Percentiles rank a stretch among this genome's conserved stretches.
phyloP scores from a whole-genome alignment of 2,329 filamentous ascomycete genomes.

The Rugonectria rugulosa region DNA sequence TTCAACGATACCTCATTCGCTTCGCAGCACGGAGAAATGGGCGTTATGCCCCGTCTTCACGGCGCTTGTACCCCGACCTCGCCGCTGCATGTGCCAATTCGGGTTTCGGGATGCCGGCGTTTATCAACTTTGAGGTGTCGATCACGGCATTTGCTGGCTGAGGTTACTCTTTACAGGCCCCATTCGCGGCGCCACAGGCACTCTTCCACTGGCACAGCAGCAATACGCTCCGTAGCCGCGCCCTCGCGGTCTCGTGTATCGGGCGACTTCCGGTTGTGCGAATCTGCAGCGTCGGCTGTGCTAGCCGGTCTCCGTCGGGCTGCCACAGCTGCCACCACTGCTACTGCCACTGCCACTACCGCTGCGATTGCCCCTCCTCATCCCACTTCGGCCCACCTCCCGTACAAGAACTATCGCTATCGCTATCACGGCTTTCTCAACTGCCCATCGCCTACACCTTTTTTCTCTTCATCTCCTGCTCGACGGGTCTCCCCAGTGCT shows the following conservation, averaged over 20 bases:
- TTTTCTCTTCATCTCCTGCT: constrained; percentile 7
- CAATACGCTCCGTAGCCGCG: constrained; percentile 23
- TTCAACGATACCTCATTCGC: not conserved
- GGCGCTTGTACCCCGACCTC: not conserved
- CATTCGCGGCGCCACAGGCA: constrained; percentile 23
- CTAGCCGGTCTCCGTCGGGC: constrained; percentile 29
- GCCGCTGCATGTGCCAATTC: constrained; percentile 1
- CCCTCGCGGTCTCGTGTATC: constrained; percentile 21
- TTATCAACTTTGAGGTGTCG: constrained; percentile 2
- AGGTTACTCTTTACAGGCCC: constrained; percentile 32
- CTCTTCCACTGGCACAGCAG: not conserved
- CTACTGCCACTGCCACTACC: not conserved
- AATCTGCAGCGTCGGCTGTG: constrained; percentile 33
- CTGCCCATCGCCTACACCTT: constrained; percentile 23
- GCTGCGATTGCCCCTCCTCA: constrained; percentile 22
- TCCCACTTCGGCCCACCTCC: constrained; percentile 26
- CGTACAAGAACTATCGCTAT: constrained; percentile 11
- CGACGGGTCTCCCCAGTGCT: constrained; percentile 11
- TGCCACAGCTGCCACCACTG: constrained; percentile 15
- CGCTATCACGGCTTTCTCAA: constrained; percentile 25
- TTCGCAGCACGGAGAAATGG: not conserved
- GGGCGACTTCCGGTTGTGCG: constrained; percentile 29
- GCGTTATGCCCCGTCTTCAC: constrained; percentile 10
- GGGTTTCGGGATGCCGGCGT: constrained; percentile 4
- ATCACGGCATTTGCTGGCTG: constrained; percentile 28